Conservation (phyloP, 2,329 filamentous ascomycete genomes). For the Capronia americana region DNA sequence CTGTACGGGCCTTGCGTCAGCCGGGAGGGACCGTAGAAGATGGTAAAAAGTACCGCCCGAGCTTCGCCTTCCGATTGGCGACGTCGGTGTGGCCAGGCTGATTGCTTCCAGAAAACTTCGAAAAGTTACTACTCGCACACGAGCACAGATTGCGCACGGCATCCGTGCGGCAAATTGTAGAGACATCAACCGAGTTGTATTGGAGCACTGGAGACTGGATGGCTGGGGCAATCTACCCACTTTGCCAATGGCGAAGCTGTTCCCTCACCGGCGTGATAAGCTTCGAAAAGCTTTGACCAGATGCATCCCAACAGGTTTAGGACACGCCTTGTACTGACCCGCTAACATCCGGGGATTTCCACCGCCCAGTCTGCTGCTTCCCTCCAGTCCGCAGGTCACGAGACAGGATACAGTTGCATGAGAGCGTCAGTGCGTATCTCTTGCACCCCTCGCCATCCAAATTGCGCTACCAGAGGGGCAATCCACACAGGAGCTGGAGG, state of each 20-base stretch:
- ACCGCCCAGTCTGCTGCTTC: neutral
- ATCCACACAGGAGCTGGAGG: neutral
- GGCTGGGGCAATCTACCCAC: neutral
- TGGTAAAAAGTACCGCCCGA: neutral
- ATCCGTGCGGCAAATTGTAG: neutral
- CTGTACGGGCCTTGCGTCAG: neutral
- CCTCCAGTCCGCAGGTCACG: neutral
- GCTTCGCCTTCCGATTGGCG: neutral
- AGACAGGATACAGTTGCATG: neutral
- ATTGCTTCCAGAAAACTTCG: slow-evolving; percentile 8
- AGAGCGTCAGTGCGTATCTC: neutral
- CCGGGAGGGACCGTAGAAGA: neutral
- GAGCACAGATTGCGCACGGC: too few species aligned
- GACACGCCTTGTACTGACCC: too few species aligned
- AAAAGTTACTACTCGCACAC: too few species aligned
- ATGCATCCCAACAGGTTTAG: neutral
- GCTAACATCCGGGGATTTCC: too few species aligned
- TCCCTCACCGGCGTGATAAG: neutral
- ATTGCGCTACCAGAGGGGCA: neutral
- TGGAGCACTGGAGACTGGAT: neutral
- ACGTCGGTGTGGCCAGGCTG: neutral
- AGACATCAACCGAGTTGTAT: neutral
- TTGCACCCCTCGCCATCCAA: neutral
- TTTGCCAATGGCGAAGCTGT: neutral
- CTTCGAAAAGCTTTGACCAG: neutral